phyloP scores from a whole-genome alignment of 139 green algal genomes.

The Eudorina sp. region DNA sequence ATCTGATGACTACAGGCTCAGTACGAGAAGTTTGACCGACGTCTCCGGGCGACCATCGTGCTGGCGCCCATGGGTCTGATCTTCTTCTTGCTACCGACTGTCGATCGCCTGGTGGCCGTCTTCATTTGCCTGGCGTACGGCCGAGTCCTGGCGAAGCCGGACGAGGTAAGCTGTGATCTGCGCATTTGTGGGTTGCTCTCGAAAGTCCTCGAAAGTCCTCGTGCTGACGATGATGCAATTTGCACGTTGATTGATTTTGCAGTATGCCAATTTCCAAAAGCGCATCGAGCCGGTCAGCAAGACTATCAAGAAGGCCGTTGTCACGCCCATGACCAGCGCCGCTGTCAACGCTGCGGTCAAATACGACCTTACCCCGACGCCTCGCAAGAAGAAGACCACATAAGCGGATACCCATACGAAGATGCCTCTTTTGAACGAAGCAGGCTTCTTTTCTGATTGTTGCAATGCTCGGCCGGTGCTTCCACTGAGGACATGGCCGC shows the following conservation, averaged over 20 bases:
- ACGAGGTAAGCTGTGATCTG: slow-evolving; percentile 35
- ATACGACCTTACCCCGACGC: slow-evolving; percentile 45
- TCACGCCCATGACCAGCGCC: not conserved
- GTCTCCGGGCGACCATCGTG: not conserved
- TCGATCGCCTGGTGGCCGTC: slow-evolving; percentile 35
- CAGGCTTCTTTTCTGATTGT: too few species aligned
- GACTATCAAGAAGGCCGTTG: not conserved
- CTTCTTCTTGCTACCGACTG: slow-evolving; percentile 21
- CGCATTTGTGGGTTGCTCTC: too few species aligned
- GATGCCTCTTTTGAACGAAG: too few species aligned
- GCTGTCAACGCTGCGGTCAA: not conserved
- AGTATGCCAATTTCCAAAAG: slow-evolving; percentile 33
- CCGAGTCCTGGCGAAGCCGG: slow-evolving; percentile 7
- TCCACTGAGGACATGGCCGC: too few species aligned
- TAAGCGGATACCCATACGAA: too few species aligned
- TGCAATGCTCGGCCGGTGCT: too few species aligned
- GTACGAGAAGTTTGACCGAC: slow-evolving; percentile 48
- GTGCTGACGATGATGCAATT: not conserved
- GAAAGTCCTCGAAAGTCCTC: too few species aligned
- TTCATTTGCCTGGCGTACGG: slow-evolving; percentile 43
- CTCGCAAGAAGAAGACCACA: slow-evolving; percentile 46
- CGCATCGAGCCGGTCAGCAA: slow-evolving; percentile 4
- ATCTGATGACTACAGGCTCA: slow-evolving; percentile 13
- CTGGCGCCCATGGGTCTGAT: slow-evolving; percentile 9
- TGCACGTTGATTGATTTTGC: not conserved